Evolutionary conservation across 148 eudicot species (phyloP), one percentile per base, ranked within the genome.

Genomic region (Silene conica): DNA sequence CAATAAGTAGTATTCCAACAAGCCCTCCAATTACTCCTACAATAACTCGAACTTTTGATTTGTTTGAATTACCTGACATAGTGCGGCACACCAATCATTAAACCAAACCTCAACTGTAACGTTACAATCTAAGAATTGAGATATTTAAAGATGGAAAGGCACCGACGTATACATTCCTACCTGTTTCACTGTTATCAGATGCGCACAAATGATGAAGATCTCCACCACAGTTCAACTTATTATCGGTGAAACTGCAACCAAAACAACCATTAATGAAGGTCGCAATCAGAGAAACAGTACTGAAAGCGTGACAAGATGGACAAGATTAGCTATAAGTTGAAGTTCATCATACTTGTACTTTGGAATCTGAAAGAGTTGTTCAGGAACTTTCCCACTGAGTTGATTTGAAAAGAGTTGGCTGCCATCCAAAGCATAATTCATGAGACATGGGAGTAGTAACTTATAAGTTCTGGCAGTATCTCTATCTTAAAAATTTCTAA

Each of bases 361-460:
- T 14, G 88, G 63, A 68, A 92, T 82, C 76, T 71, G 73, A 75
- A 87, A 94, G 52, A 92, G 87, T 15, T 76, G 83, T 48, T 70
- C 83, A 56, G 97, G 97, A 80, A 94, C 73, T 58, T 76, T 82
- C 68, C 96, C 98, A 50, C 82, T 86, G 34, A 94, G 86, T 69
- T 77, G 78, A 86, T 94, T 94, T 23, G 90, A 88, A 80, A 57
- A 82, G 59, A 94, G 92, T 82, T 92, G 90, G 68, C 98, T 94
- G 91, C 85, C 82, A 75, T 76, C n/a, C 77, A 80, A 63, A 76
- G 16, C 25, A 72, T 31, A 22, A 43, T 43, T 60, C 31, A 67
- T 76, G 55, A 76, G 73, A 76, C 57, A 48, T 34, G n/a, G 67
- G 19, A 22, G 26, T 62, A 62, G 16, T 0, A 50, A 13, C 16